Percentiles rank a stretch among this genome's conserved stretches.
Conservation (phyloP, 1,284 basidiomycete species). For the Puccinia coronata region DNA sequence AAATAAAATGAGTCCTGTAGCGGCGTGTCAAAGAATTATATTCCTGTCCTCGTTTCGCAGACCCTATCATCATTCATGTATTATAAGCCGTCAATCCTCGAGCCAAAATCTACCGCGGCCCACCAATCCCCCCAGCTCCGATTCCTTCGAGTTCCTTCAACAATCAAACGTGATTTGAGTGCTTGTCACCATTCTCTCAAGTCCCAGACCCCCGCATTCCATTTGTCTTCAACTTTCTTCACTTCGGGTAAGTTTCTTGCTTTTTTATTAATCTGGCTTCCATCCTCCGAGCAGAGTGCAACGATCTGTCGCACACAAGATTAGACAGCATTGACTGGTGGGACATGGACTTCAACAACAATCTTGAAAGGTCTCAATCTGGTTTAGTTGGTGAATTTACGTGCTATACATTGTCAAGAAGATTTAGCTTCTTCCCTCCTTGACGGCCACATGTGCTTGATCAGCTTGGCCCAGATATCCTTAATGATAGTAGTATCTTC, state of each 20-base stretch:
- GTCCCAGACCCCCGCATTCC: background rate
- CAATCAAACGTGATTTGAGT: slow-evolving; percentile 6
- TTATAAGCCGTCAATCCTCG: slow-evolving; percentile 25
- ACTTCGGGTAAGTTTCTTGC: slow-evolving; percentile 3
- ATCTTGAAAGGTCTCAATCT: slow-evolving; percentile 1
- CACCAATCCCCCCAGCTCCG: background rate
- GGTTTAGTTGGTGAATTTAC: background rate
- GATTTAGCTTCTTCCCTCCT: slow-evolving; percentile 13
- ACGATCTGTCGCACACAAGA: background rate
- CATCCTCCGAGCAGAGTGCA: background rate
- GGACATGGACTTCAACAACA: background rate
- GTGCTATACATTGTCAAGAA: background rate
- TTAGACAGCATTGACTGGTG: background rate
- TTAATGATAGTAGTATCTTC: background rate
- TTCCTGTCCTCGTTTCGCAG: slow-evolving; percentile 24
- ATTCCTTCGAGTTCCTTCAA: background rate
- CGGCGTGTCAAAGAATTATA: slow-evolving; percentile 37
- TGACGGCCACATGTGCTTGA: background rate
- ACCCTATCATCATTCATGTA: slow-evolving; percentile 18
- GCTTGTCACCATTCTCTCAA: slow-evolving; percentile 14
- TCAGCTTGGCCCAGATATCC: background rate
- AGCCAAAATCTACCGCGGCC: background rate
- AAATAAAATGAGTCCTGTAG: slow-evolving; percentile 17
- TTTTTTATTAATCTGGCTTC: background rate
- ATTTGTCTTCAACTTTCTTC: background rate